phyloP scores from a whole-genome alignment of 2,329 filamentous ascomycete genomes.

The Penicillium rolfsii region DNA sequence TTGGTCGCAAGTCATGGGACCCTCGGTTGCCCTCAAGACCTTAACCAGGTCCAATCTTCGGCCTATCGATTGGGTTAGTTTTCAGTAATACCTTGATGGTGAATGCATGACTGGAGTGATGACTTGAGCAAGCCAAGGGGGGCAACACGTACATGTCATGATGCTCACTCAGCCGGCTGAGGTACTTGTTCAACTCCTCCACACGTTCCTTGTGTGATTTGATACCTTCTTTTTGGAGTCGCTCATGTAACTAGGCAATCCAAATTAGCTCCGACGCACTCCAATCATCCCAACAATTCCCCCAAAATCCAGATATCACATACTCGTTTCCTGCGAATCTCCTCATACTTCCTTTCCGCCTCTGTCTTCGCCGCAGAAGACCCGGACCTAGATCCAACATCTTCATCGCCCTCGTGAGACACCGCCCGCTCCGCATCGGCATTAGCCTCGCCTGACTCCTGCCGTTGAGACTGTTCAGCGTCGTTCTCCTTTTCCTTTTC shows the following conservation, averaged over 20 bases:
- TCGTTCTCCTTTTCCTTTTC: conserved; percentile 24
- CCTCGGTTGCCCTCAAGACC: background rate
- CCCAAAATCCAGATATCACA: conserved; percentile 30
- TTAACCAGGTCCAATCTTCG: conserved; percentile 49
- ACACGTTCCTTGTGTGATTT: conserved; percentile 98
- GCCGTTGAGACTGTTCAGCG: conserved; percentile 19
- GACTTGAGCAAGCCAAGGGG: background rate
- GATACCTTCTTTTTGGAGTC: conserved; percentile 79
- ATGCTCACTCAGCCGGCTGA: conserved; percentile 91
- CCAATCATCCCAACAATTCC: too few species aligned
- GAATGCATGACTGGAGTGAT: background rate
- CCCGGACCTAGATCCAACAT: conserved; percentile 10
- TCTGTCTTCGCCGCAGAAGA: conserved; percentile 69
- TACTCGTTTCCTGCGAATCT: conserved; percentile 78
- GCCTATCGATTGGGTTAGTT: conserved; percentile 34
- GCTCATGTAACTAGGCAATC: conserved; percentile 70
- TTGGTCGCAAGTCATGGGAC: background rate
- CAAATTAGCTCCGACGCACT: background rate
- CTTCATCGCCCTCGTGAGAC: conserved; percentile 3
- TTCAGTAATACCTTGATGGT: background rate
- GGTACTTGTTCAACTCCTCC: conserved; percentile 91
- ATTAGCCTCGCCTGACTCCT: conserved; percentile 20
- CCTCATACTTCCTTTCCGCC: conserved; percentile 78
- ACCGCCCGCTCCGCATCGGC: conserved; percentile 23
- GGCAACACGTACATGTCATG: conserved; percentile 76